phyloP scores from a whole-genome alignment of 2,329 filamentous ascomycete species.

The Epichloe brachyelytri region DNA sequence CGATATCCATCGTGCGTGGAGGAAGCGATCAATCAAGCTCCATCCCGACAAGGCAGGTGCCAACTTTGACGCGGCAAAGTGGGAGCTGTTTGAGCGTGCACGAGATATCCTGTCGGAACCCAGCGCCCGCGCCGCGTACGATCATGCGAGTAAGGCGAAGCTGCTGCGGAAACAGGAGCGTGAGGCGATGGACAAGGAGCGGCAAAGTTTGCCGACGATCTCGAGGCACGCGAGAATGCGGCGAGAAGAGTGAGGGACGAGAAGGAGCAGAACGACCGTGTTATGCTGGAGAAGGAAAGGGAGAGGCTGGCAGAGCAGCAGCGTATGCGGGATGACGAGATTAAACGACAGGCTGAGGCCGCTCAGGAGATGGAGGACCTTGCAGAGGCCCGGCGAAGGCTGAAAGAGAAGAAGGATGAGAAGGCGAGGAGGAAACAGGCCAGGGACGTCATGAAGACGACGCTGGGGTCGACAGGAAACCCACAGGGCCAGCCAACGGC shows the following conservation, averaged over 20 bases:
- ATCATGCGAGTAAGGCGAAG: slow-evolving; percentile 59
- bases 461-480: slow-evolving; percentile 8
- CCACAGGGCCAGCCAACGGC: slow-evolving; percentile 20
- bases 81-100: slow-evolving; percentile 76
- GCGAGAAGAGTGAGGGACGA: slow-evolving; percentile 45
- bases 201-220: slow-evolving; percentile 71
- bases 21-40: slow-evolving; percentile 75
- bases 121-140: slow-evolving; percentile 62
- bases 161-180: slow-evolving; percentile 57
- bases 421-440: slow-evolving; percentile 25
- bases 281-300: slow-evolving; percentile 25
- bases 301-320: slow-evolving; percentile 24
- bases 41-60: slow-evolving; percentile 84
- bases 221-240: slow-evolving; percentile 65
- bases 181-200: slow-evolving; percentile 59
- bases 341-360: slow-evolving; percentile 20
- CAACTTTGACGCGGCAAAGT: slow-evolving; percentile 64
- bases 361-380: slow-evolving; percentile 27
- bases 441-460: slow-evolving; percentile 21
- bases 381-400: slow-evolving; percentile 22
- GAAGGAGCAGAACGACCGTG: slow-evolving; percentile 22
- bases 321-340: slow-evolving; percentile 25
- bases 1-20: slow-evolving; percentile 75
- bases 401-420: slow-evolving; percentile 29
- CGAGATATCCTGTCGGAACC: slow-evolving; percentile 68